Evolutionary conservation across 2,329 filamentous ascomycete species (phyloP), one percentile per base, ranked within the genome.

Genomic region (Colletotrichum australisinense): DNA sequence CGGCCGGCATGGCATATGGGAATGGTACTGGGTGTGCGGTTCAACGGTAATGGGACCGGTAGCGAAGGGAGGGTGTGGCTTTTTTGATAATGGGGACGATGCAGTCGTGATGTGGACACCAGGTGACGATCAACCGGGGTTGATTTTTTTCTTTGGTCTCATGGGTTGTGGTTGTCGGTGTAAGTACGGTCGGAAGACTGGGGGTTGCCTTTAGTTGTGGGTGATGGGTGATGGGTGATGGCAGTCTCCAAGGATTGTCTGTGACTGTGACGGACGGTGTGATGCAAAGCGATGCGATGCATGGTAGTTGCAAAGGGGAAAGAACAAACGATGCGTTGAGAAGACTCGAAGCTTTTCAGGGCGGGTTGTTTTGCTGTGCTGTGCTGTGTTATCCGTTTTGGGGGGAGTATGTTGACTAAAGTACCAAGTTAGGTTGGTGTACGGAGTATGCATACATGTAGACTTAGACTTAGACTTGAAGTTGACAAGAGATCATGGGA

Each of bases 271-370:
- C 38, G 19, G 65, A 67, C 38, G 56, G 65, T 52, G 53, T 42
- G 35, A 67, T 67, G 64, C 38, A 55, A 28, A 35, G 32, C 4
- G 56, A 12, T 30, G 65, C 42, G 66, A 64, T 65, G 70, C 70
- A 73, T 56, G 60, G 60, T 53, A 59, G 53, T 38, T 73, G 66
- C 60, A 67, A 73, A 69, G 68, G 55, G 70, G 70, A 70, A 73
- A 67, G 70, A 56, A 70, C 60, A 65, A 35, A 64, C 70, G 67
- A 49, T 56, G 26, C 19, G 42, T 49, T 49, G 19, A 22, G 42
- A 49, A 49, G 42, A 22, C 55, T 60, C 52, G 66, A 65, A 24
- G 26, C 11, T 66, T 57, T 28, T 19, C 22, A 14, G 28, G 62
- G 30, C 19, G 46, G n/a, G 7, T 35, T 9, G 49, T 28, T 55